Percentiles rank a stretch among this genome's conserved stretches.
These are phyloP conservation scores for Microsporum canis DNA, from an alignment of 2,329 filamentous ascomycete species.

Conservation along the genomic window DNA sequence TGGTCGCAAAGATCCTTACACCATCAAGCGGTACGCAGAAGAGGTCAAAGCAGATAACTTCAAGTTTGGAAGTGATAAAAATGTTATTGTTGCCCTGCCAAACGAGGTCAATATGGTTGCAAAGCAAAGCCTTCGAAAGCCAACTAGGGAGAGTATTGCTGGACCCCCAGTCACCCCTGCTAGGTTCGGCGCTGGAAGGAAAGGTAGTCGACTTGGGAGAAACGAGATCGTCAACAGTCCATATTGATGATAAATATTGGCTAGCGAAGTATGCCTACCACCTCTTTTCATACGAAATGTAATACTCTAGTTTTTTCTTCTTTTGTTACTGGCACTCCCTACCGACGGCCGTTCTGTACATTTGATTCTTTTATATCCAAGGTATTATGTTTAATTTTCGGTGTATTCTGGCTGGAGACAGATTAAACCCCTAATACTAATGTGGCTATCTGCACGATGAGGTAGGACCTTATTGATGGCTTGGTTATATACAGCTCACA, in stretches of 20 bases:
- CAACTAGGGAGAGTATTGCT: conserved; percentile 87
- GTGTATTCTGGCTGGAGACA: neutral
- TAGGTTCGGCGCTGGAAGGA: conserved; percentile 38
- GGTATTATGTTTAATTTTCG: neutral
- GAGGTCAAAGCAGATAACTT: conserved; percentile 98
- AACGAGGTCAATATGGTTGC: conserved; percentile 98
- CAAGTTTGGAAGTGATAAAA: conserved; percentile 93
- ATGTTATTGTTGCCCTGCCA: conserved; percentile 90
- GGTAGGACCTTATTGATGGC: neutral
- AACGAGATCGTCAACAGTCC: conserved; percentile 75
- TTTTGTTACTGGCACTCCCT: neutral
- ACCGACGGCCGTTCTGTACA: neutral
- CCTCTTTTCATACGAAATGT: neutral
- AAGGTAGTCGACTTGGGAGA: conserved; percentile 45
- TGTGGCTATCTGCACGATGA: neutral
- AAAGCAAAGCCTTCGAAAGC: conserved; percentile 70
- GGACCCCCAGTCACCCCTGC: conserved; percentile 41
- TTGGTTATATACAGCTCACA: too few relatives aligned
- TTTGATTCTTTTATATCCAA: neutral
- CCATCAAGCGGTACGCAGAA: conserved; percentile 90
- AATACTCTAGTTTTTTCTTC: neutral
- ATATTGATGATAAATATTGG: conserved; percentile 32
- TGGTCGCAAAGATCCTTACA: conserved; percentile 77
- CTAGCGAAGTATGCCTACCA: neutral
- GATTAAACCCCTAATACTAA: neutral